Base-by-base conservation (phyloP, 1,284 basidiomycete genomes). In the Taiwanofungus camphoratus region DNA sequence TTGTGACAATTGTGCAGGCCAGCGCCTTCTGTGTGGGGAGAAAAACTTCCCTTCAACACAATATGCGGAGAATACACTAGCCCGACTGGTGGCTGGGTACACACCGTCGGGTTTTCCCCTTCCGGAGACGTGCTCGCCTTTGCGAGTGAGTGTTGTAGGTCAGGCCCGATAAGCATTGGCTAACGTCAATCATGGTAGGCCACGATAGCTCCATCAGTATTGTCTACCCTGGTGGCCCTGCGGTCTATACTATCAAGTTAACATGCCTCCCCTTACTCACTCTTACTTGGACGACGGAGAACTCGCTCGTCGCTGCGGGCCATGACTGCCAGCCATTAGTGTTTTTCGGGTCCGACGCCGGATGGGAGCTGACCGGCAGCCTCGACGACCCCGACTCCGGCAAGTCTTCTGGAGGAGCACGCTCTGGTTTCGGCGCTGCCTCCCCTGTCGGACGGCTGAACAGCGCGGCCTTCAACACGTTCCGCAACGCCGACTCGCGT, bases 311-410 rank as follows among this genome's bases (percentile, higher is more conserved):
- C 26, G 93, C 92, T 0, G 96, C 93, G 0, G 96, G 96, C 0
- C 95, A 99, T 66, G 96, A 99, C 62, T 99, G 96, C 67, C 92
- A 96, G 64, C 96, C 96, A 1, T 71, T 94, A 24, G 77, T 95
- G 20, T 93, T 91, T 67, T 73, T 77, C 2, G 92, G 91, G 8
- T 74, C 72, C 35, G 69, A 74, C 41, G 66, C 51, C 4, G 88
- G 88, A 2, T 96, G 92, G 92, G 69, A 76, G 40, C 68, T 79
- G 43, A 67, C 77, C 39, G 83, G 89, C n/a, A 88, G 84, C 45
- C 76, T 97, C 52, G 93, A 97, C 58, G 90, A 94, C 46, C 70
- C 76, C n/a, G 74, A 65, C 5, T 70, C 73, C 3, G 61, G 68
- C 44, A 82, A 74, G 58, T 58, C 75, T 9, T 58, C 67, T 3